These are phyloP conservation scores for Rhamnella rubrinervis DNA, from an alignment of 331 rosid genomes.

Conservation along the genomic window DNA sequence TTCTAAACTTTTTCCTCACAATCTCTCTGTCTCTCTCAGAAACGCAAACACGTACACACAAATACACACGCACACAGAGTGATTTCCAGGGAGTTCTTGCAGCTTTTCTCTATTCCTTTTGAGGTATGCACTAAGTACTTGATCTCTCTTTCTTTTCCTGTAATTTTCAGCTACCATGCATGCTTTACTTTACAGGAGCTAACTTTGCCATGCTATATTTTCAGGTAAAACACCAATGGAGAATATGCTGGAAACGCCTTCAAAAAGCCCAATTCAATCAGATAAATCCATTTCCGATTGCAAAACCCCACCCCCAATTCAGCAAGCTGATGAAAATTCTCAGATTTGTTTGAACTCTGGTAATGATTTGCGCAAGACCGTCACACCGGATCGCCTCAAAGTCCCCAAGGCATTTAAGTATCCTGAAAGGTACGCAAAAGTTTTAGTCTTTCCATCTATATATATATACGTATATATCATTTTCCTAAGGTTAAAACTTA, in stretches of 20 bases:
- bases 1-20: background rate
- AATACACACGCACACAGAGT: too few species aligned
- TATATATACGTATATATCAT: background rate
- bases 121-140: background rate
- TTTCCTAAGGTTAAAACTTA: background rate
- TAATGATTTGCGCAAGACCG: conserved; percentile 49
- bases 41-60: too few species aligned
- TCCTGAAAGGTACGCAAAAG: conserved; percentile 65
- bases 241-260: conserved; percentile 29
- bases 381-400: conserved; percentile 68
- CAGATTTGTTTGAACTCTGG: conserved; percentile 26
- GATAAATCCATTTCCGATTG: conserved; percentile 27
- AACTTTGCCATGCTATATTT: too few species aligned
- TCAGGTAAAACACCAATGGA: conserved; percentile 34
- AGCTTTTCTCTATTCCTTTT: too few species aligned
- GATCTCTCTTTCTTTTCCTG: background rate
- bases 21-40: conserved; percentile 8
- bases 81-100: too few species aligned
- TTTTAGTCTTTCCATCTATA: background rate
- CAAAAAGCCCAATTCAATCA: conserved; percentile 34
- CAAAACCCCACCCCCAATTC: conserved; percentile 43
- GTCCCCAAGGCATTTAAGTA: conserved; percentile 81
- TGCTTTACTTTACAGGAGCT: too few species aligned
- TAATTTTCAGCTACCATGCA: too few species aligned
- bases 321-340: conserved; percentile 20